Evolutionary conservation across 306 rosid species (phyloP).

Genomic region (Lathyrus tuberosus): DNA sequence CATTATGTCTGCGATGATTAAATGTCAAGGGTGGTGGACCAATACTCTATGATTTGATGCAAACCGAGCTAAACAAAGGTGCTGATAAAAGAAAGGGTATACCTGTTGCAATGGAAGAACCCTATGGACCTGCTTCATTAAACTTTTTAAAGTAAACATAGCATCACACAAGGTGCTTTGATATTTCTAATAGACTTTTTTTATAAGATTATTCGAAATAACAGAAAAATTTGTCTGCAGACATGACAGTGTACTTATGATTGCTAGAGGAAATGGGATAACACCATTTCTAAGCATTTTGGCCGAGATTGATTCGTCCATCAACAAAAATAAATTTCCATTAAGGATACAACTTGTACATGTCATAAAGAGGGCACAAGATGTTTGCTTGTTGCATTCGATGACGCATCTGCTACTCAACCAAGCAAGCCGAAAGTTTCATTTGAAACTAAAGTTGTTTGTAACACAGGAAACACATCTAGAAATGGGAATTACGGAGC

Average conservation of each 20-base stretch:
- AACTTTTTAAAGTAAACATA: slow-evolving; percentile 63
- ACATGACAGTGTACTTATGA: slow-evolving; percentile 67
- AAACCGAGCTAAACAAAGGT: slow-evolving; percentile 50
- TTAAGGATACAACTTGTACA: slow-evolving; percentile 63
- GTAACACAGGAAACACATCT: slow-evolving; percentile 75
- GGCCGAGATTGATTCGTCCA: slow-evolving; percentile 60
- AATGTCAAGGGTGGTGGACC: slow-evolving; percentile 86
- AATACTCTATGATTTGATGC: slow-evolving; percentile 63
- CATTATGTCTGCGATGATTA: slow-evolving; percentile 28
- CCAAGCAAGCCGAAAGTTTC: slow-evolving; percentile 47
- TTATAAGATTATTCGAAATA: slow-evolving; percentile 23
- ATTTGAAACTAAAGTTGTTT: slow-evolving; percentile 60
- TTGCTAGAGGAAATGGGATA: slow-evolving; percentile 92
- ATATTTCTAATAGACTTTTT: slow-evolving; percentile 13
- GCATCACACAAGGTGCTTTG: neutral
- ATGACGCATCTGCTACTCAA: slow-evolving; percentile 58
- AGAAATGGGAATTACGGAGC: slow-evolving; percentile 49
- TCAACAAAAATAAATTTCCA: slow-evolving; percentile 44
- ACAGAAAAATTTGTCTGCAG: slow-evolving; percentile 52
- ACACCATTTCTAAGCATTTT: slow-evolving; percentile 87
- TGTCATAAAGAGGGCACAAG: slow-evolving; percentile 66
- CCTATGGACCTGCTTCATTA: slow-evolving; percentile 80
- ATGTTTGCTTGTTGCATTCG: slow-evolving; percentile 61
- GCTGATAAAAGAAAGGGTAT: slow-evolving; percentile 52
- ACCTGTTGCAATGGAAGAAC: slow-evolving; percentile 84